These are phyloP conservation scores for Clarireedia hainanense DNA, from an alignment of 2,329 filamentous ascomycete species.

Conservation along the genomic window DNA sequence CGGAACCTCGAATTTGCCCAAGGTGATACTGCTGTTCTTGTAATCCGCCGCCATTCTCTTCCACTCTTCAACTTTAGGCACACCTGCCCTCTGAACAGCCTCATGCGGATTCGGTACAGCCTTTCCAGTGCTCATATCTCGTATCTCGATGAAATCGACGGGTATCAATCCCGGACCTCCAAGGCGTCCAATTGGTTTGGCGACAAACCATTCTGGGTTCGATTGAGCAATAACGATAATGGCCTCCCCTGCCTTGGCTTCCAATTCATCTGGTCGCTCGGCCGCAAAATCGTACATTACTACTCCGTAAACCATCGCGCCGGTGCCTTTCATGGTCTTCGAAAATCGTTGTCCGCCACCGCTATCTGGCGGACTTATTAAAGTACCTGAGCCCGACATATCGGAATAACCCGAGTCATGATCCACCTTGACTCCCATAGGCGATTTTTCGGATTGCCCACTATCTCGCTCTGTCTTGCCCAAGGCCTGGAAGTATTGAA, in stretches of 20 bases:
- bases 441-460: conserved; percentile 55
- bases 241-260: conserved; percentile 89
- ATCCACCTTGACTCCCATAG: conserved; percentile 50
- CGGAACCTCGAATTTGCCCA: conserved; percentile 76
- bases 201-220: conserved; percentile 98
- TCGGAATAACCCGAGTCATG: conserved; percentile 91
- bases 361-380: conserved; percentile 24
- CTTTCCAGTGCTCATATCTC: conserved; percentile 83
- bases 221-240: conserved; percentile 99
- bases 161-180: conserved; percentile 93
- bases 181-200: conserved; percentile 96
- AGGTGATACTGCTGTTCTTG: conserved; percentile 96
- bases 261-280: conserved; percentile 89
- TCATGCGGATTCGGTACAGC: conserved; percentile 75
- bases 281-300: conserved; percentile 97
- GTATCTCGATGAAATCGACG: conserved; percentile 92
- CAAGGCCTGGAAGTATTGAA: conserved; percentile 85
- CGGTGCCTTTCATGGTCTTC: conserved; percentile 50
- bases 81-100: conserved; percentile 79
- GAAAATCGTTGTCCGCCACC: conserved; percentile 30
- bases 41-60: conserved; percentile 99
- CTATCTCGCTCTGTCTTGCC: conserved; percentile 91
- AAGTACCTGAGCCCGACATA: conserved; percentile 28
- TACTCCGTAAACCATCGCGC: conserved; percentile 91
- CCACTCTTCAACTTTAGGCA: conserved; percentile 96